Evolutionary conservation across 257 asterid species (phyloP), one percentile per base, ranked within the genome.

Genomic region (Forsythia viridissima): DNA sequence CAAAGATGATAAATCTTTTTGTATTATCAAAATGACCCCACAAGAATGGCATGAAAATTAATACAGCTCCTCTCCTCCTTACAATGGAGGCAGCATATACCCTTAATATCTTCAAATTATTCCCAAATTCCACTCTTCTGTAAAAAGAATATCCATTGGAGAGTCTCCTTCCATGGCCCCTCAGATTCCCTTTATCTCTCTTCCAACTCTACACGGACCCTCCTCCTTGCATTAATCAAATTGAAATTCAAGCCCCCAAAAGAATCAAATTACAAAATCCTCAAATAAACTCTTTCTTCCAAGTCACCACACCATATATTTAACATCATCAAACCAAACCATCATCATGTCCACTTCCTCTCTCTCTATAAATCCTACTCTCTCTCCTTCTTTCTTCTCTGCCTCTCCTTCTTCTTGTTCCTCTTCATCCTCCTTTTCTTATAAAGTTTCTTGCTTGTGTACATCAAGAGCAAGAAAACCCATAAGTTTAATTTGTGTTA

Each of bases 311-410:
- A 13, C 24, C 51, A 73, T 75, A 59, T 83, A 78, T 85, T 77
- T 76, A 57, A 57, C 74, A 76, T 65, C 83, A 59, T 65, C 76
- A 20, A 48, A 52, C 65, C 68, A 65, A 72, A 20, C 18, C 72
- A 78, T 68, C 61, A 85, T 79, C 87, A 88, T 91, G 89, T 43
- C 84, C 83, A 43, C 85, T 52, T 66, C 83, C 78, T 86, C 90
- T 86, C 84, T 89, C 80, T 87, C 89, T 81, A 78, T 82, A 80
- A 84, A 82, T 77, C 84, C 86, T 10, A 39, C 87, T 75, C 79
- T 85, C 84, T 85, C 90, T 76, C 81, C 90, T 39, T 84, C 88
- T 79, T 75, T 80, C 39, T 82, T 83, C n/a, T 55, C 78, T 16
- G 73, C 52, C 74, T 76, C 84, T 70, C 5, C 69, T 78, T 70